Conservation (phyloP, 352 stramenopile genomes). For the Blastocystis sp. region DNA sequence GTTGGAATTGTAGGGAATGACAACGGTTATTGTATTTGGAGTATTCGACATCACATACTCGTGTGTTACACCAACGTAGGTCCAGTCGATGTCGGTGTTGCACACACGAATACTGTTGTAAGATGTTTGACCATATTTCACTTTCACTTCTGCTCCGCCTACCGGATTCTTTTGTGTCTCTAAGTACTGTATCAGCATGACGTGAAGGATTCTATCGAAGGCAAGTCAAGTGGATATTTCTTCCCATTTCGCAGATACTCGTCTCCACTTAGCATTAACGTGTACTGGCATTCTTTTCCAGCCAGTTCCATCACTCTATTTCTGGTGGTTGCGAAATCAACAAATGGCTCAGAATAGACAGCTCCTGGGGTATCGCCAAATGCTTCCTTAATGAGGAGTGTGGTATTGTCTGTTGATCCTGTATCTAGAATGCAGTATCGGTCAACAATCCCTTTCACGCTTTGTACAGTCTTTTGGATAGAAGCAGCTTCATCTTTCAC, state of each 20-base stretch:
- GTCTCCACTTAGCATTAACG: constrained; percentile 50
- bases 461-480: background rate
- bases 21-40: background rate
- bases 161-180: background rate
- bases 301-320: constrained; percentile 31
- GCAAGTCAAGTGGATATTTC: constrained; percentile 7
- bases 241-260: constrained; percentile 50
- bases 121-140: constrained; percentile 36
- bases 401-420: constrained; percentile 21
- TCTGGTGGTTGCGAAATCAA: constrained; percentile 46
- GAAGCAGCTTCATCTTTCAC: constrained; percentile 40
- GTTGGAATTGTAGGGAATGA: background rate
- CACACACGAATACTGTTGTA: constrained; percentile 56
- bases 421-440: constrained; percentile 57
- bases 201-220: background rate
- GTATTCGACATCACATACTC: constrained; percentile 49
- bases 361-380: background rate
- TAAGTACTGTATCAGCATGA: background rate
- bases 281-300: constrained; percentile 55
- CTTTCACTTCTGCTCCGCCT: background rate
- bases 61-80: constrained; percentile 53
- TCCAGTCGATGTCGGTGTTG: constrained; percentile 31
- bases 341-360: background rate
- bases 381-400: background rate
- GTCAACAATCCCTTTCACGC: constrained; percentile 30